phyloP scores from a whole-genome alignment of 257 asterid genomes.

The Mentha longifolia region DNA sequence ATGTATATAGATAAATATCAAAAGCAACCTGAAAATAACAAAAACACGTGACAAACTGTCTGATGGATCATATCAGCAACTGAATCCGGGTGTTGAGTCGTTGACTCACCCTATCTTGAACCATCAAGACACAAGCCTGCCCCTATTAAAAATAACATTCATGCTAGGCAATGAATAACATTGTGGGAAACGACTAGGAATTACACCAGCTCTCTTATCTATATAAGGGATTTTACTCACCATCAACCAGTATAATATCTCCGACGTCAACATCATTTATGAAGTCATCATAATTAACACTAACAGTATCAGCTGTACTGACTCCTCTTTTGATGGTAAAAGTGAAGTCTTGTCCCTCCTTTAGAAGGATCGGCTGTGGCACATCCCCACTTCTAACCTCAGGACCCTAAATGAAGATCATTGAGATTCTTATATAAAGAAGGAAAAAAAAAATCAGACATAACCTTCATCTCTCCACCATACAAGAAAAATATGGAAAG shows the following conservation, averaged over 20 bases:
- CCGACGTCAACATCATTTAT: slow-evolving; percentile 88
- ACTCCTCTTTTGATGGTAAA: slow-evolving; percentile 90
- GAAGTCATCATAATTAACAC: slow-evolving; percentile 96
- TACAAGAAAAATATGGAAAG: not conserved
- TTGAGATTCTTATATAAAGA: slow-evolving; percentile 2
- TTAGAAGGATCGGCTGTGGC: slow-evolving; percentile 72
- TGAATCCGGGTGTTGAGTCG: not conserved
- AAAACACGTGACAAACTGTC: too few species aligned
- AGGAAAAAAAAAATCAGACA: slow-evolving; percentile 10
- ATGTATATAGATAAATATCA: not conserved
- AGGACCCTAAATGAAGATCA: slow-evolving; percentile 72
- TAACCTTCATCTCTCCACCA: not conserved
- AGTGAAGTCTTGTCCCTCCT: slow-evolving; percentile 95
- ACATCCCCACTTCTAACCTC: slow-evolving; percentile 99
- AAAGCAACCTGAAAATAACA: not conserved
- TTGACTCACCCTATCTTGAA: not conserved
- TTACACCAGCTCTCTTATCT: slow-evolving; percentile 8
- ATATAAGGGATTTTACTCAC: slow-evolving; percentile 48
- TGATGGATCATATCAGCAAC: not conserved
- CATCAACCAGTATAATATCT: slow-evolving; percentile 87
- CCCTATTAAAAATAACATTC: slow-evolving; percentile 10
- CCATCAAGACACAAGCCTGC: not conserved
- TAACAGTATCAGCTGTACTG: slow-evolving; percentile 82
- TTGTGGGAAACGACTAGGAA: slow-evolving; percentile 15
- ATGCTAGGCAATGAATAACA: slow-evolving; percentile 22